These are phyloP conservation scores for Acanthamoeba sp. DNA, from an alignment of 208 protist species.

Conservation along the genomic window DNA sequence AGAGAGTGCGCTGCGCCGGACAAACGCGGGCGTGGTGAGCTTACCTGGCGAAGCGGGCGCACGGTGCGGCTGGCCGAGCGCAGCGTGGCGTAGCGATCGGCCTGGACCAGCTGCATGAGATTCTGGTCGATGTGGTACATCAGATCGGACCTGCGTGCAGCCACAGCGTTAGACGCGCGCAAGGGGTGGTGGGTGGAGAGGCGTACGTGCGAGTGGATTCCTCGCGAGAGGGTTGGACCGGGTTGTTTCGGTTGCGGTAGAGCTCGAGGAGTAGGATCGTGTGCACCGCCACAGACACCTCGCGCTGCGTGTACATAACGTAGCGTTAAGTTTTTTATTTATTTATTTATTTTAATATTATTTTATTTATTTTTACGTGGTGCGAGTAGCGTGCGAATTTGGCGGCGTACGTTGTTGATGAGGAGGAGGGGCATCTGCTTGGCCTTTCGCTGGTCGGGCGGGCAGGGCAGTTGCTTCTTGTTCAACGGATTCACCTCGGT, in stretches of 20 bases:
- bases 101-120: background rate
- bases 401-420: background rate
- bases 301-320: background rate
- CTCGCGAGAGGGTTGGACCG: background rate
- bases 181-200: background rate
- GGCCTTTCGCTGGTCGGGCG: background rate
- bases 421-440: background rate
- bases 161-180: background rate
- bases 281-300: background rate
- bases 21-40: background rate
- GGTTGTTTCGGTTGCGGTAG: background rate
- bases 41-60: constrained; percentile 2
- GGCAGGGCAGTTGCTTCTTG: background rate
- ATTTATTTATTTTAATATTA: too few species aligned
- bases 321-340: too few species aligned
- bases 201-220: background rate
- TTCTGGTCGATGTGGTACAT: constrained; percentile 1
- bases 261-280: background rate
- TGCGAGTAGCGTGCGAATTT: too few species aligned
- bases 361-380: too few species aligned
- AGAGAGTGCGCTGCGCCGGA: background rate
- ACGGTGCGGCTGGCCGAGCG: background rate
- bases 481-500: background rate
- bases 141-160: background rate
- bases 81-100: constrained; percentile 31